Base-by-base conservation (phyloP, 1,139 yeast genomes). In the Suhomyces bokatorum region DNA sequence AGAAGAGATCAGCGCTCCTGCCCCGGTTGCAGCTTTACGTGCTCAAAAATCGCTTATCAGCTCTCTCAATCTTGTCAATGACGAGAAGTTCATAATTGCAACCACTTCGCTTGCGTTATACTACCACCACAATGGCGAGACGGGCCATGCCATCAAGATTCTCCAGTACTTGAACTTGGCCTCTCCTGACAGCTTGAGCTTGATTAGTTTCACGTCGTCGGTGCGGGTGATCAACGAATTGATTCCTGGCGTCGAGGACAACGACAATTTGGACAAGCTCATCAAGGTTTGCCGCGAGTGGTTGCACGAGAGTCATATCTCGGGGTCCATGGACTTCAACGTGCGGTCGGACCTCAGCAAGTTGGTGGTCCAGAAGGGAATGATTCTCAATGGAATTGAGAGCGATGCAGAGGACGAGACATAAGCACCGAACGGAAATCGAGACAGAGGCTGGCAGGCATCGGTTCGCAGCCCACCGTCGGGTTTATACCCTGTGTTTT, bases 1-100 rank as follows among this genome's bases (percentile, higher is more conserved):
- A 17, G 29, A 26, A 26, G 13, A 10, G n/a, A 26, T 11, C 29
- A 26, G 29, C 6, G 10, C 29, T 10, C 29, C n/a, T 2, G 38
- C 32, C 2, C 38, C 32, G 9, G 26, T 35, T 6, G 11, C 38
- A 10, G 24, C 17, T 6, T 36, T 42, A 30, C 32, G 41, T 26
- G 46, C 55, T 5, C 57, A 59, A 39, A 60, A 54, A 43, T 50
- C 64, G 10, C 56, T 71, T 34, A 61, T 70, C 9, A 45, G 59
- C 9, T 60, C 74, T 1, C 60, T 73, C 42, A 68, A 66, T 49
- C 56, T 73, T 39, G 57, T 73, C 11, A 54, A 57, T 13, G 67
- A 68, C 39, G 76, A 72, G 42, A 69, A 70, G 45, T 66, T 63
- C 43, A 59, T 70, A 7, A 60, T 70, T 1, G 56, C 72, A 35